Base-by-base conservation (phyloP, 108 stramenopile genomes). In the Ochromonas danica region DNA sequence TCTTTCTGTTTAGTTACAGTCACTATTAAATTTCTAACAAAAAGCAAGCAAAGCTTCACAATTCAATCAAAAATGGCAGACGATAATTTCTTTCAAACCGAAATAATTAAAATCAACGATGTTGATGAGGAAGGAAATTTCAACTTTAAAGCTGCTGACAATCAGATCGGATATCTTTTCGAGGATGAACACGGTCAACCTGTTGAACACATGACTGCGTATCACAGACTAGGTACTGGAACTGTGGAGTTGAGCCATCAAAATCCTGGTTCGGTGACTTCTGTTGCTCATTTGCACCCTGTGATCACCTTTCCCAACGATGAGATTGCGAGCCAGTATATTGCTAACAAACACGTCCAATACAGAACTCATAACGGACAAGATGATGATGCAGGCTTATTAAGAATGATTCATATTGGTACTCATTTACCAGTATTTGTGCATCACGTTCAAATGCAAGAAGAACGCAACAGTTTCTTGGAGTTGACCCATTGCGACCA, bases 401-500 rank as follows among this genome's bases (percentile, higher is more conserved):
- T 51, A 22, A 51, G 45, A 22, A 51, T 51, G 45, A 51, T 51
- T 51, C 45, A 51, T 51, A 51, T 51, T 51, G 45, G 45, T 51
- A 51, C 45, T 51, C 45, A 51, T 51, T 22, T 51, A 51, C 45
- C 45, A 51, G n/a, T n/a, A n/a, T 51, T 51, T 51, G 45, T 51
- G 45, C 6, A 51, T 14, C 6, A 22, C 22, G 45, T 51, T 6
- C 45, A 51, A 51, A 51, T 51, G 45, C 45, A 51, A 22, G 14
- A 51, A 22, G 45, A 51, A 51, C 6, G 45, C 6, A 6, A 14
- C 6, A 51, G 45, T 22, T 22, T 6, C 22, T 51, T 51, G 45
- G 45, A 51, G 45, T 51, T 51, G 22, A 6, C 6, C 22, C 45
- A 51, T 51, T 14, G 6, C 22, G 45, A 51, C 45, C 14, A 51